Conservation (phyloP, 306 rosid genomes). For the Trifolium pratense region DNA sequence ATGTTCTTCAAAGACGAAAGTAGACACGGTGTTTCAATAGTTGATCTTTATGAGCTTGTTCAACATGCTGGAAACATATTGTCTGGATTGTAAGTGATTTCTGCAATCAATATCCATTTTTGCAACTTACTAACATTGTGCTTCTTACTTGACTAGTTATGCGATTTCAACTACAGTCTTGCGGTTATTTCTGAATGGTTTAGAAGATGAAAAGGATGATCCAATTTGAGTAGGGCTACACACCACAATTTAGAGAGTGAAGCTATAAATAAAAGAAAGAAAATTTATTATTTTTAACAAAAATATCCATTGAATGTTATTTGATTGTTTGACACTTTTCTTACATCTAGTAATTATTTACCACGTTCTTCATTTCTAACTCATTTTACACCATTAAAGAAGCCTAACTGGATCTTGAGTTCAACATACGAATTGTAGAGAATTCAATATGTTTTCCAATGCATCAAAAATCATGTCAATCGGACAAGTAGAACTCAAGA, state of each 20-base stretch:
- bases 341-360: too few species aligned
- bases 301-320: too few species aligned
- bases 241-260: too few species aligned
- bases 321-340: too few species aligned
- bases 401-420: too few species aligned
- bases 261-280: background rate
- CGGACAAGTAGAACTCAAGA: too few species aligned
- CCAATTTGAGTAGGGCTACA: background rate
- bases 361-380: too few species aligned
- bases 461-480: too few species aligned
- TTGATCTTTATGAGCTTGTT: constrained; percentile 90
- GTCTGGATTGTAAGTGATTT: constrained; percentile 81
- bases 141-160: constrained; percentile 8
- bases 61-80: constrained; percentile 96
- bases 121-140: background rate
- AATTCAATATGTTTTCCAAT: too few species aligned
- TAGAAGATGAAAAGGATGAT: background rate
- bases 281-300: background rate
- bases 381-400: too few species aligned
- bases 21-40: constrained; percentile 78
- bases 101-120: too few species aligned
- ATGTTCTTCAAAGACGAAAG: constrained; percentile 85
- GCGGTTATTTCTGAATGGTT: background rate
- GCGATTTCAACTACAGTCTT: background rate
- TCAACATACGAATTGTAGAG: too few species aligned